Evolutionary conservation across 2,329 filamentous ascomycete species (phyloP), one percentile per base, ranked within the genome.

Genomic region (Pseudogymnoascus sp.): DNA sequence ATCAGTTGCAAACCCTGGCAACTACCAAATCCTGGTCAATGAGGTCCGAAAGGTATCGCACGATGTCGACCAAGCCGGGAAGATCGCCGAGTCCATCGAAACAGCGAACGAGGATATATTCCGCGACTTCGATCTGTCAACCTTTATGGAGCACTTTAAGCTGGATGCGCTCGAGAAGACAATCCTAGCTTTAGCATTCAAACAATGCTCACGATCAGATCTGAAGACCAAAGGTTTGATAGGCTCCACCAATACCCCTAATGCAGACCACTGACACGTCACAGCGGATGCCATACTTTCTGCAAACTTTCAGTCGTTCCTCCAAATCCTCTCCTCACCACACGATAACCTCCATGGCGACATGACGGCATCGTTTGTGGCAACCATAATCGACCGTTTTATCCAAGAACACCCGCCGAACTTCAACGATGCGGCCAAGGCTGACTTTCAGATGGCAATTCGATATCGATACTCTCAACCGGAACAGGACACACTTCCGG

Each of bases 91-190:
- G 73, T 89, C 92, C 17, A 88, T 99, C 72, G 92, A 97, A 74
- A 88, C 86, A 1, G 90, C 86, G 17, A 93, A 94, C 67, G 92
- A 94, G 69, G 93, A 99, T 68, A 84, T 96, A 64, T 97, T 96
- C 74, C 88, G 92, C 62, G 93, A 97, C 72, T 97, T 99, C 70
- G 93, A 99, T 72, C 82, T 99, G n/a, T 89, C 90, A 2, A 90
- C 89, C 1, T 97, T 99, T 72, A 87, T 97, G 81, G 89, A 96
- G 66, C 92, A 97, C 74, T 99, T 99, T 79, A 92, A 92, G 72
- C 81, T 97, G 60, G 92, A 97, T 76, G 86, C 91, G 8, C 75
- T 97, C 54, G 86, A 92, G 70, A 96, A 96, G 79, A 90, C 90
- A 40, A 84, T 95, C 64, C 81, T 99, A 65, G 90, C 91, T 58